Evolutionary conservation across 2,329 filamentous ascomycete genomes (phyloP).

Genomic region (Allantophomopsis lycopodina): DNA sequence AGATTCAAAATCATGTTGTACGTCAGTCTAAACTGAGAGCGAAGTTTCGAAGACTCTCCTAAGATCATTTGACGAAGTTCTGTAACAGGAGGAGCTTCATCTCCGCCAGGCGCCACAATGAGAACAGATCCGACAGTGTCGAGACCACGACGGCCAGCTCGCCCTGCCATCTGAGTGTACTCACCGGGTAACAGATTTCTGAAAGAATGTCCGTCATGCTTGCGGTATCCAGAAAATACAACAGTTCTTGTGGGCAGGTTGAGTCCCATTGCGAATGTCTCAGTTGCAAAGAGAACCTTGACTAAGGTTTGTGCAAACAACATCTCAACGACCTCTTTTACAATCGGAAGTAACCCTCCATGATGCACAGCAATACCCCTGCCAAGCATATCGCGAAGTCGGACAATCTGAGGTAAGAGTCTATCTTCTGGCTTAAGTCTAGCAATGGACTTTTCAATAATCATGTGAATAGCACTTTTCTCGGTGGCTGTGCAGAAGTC

Average conservation of each 20-base stretch:
- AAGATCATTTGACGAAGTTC: slow-evolving; percentile 89
- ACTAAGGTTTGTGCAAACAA: slow-evolving; percentile 90
- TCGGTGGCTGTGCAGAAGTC: slow-evolving; percentile 89
- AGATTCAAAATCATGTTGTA: slow-evolving; percentile 99
- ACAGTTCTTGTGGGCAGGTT: slow-evolving; percentile 94
- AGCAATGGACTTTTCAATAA: slow-evolving; percentile 87
- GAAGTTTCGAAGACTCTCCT: slow-evolving; percentile 85
- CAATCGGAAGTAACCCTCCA: slow-evolving; percentile 84
- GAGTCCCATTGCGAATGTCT: slow-evolving; percentile 97
- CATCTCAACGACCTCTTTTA: slow-evolving; percentile 96
- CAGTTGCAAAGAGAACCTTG: slow-evolving; percentile 93
- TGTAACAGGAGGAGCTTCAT: slow-evolving; percentile 76
- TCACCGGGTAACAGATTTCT: slow-evolving; percentile 85
- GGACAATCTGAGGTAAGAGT: slow-evolving; percentile 78
- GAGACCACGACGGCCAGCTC: slow-evolving; percentile 83
- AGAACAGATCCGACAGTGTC: slow-evolving; percentile 91
- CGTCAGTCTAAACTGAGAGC: slow-evolving; percentile 90
- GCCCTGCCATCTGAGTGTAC: slow-evolving; percentile 97
- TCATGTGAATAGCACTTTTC: slow-evolving; percentile 96
- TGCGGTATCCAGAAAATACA: slow-evolving; percentile 92
- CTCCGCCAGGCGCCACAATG: slow-evolving; percentile 67
- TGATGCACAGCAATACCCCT: slow-evolving; percentile 94
- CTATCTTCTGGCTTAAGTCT: slow-evolving; percentile 84
- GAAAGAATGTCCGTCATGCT: slow-evolving; percentile 88
- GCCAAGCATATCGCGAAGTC: slow-evolving; percentile 71